Evolutionary conservation across 306 rosid genomes (phyloP).

Genomic region (Nissolia schottii): DNA sequence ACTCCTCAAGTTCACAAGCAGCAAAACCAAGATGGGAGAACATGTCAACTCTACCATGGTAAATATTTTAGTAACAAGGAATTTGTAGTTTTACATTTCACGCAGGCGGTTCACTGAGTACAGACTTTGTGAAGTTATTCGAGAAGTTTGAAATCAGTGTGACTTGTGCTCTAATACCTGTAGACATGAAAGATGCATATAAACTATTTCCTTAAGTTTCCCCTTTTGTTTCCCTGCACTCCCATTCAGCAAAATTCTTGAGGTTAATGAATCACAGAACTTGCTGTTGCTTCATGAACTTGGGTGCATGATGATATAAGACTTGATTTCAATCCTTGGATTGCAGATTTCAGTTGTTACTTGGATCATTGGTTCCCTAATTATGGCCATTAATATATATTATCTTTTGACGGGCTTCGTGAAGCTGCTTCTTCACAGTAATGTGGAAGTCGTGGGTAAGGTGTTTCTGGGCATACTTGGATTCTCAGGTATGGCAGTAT

Average conservation of each 20-base stretch:
- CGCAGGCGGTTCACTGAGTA: not conserved
- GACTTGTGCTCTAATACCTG: not conserved
- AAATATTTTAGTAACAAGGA: constrained; percentile 7
- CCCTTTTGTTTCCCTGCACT: not conserved
- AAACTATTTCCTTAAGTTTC: not conserved
- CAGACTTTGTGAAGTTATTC: not conserved
- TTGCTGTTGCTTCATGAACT: not conserved
- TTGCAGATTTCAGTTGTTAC: constrained; percentile 69
- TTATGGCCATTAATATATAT: constrained; percentile 84
- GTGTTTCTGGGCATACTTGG: constrained; percentile 79
- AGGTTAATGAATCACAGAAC: not conserved
- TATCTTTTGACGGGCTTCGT: constrained; percentile 61
- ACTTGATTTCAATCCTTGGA: not conserved
- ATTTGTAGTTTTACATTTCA: not conserved
- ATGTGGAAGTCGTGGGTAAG: constrained; percentile 38
- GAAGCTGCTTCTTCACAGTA: constrained; percentile 61
- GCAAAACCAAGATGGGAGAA: constrained; percentile 84
- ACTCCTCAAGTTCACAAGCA: constrained; percentile 90
- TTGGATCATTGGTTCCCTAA: constrained; percentile 61
- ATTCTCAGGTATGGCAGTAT: constrained; percentile 68
- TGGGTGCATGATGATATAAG: too few relatives aligned
- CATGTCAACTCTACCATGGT: constrained; percentile 73
- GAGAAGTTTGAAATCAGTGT: not conserved
- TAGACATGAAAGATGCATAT: not conserved
- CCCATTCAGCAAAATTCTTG: not conserved